A percentile compares a stretch with the other conserved stretches of the same genome.
Evolutionary conservation across 805 yeast genomes (phyloP).

Genomic region (Groenewaldozyma tartarivorans): DNA sequence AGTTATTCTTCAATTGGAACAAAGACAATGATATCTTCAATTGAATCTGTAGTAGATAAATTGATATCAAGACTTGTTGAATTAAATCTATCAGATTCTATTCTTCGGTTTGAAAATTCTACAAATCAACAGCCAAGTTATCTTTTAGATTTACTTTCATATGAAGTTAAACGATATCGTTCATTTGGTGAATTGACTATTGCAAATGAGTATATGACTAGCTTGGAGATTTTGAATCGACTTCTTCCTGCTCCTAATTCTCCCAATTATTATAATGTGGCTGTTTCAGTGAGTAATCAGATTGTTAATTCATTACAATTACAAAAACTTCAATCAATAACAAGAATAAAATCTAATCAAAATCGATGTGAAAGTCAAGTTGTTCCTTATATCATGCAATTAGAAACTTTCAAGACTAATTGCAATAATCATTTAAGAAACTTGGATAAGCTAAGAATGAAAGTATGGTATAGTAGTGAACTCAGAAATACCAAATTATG

Average conservation of each 20-base stretch:
- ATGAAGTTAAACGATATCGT: constrained; percentile 8
- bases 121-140: constrained; percentile 6
- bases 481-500: constrained; percentile 16
- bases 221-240: constrained; percentile 11
- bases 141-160: constrained; percentile 9
- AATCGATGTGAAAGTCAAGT: constrained; percentile 6
- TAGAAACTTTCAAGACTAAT: constrained; percentile 5
- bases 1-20: background rate
- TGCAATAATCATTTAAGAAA: constrained; percentile 7
- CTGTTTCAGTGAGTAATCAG: constrained; percentile 10
- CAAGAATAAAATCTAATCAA: constrained; percentile 6
- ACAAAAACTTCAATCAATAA: constrained; percentile 8
- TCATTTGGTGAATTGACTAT: constrained; percentile 13
- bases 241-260: constrained; percentile 10
- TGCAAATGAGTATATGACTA: constrained; percentile 14
- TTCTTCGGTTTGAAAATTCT: background rate
- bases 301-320: constrained; percentile 8
- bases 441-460: constrained; percentile 15
- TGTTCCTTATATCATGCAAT: constrained; percentile 11
- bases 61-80: constrained; percentile 7
- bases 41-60: constrained; percentile 13
- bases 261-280: constrained; percentile 8
- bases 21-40: constrained; percentile 6
- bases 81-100: background rate
- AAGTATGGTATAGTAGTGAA: constrained; percentile 21